These are phyloP conservation scores for Aspergillus bombycis DNA, from an alignment of 2,329 filamentous ascomycete species.

Conservation along the genomic window DNA sequence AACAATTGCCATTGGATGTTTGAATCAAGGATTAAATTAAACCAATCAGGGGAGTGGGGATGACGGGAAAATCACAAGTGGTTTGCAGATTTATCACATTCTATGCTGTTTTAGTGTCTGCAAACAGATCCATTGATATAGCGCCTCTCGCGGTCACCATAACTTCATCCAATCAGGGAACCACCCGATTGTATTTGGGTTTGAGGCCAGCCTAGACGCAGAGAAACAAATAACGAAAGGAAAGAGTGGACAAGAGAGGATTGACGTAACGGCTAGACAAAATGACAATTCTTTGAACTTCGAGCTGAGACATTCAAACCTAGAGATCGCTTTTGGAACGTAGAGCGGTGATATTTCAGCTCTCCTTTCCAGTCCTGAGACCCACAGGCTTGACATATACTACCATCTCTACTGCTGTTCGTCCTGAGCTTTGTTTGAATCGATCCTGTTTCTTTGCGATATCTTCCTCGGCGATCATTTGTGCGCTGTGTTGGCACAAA, in stretches of 20 bases:
- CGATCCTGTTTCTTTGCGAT: background rate
- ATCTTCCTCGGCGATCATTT: background rate
- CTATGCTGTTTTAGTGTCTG: too few species aligned
- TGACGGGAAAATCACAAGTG: too few species aligned
- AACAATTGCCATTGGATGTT: too few species aligned
- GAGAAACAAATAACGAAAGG: background rate
- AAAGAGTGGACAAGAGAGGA: background rate
- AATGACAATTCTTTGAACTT: background rate
- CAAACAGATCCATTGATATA: too few species aligned
- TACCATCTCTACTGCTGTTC: background rate
- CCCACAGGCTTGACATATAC: background rate
- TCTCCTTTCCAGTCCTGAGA: background rate
- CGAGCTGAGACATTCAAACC: background rate
- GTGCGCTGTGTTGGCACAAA: background rate
- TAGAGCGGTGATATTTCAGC: background rate
- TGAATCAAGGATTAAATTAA: too few species aligned
- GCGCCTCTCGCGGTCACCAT: too few species aligned
- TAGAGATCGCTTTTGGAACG: background rate
- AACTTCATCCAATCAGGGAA: too few species aligned
- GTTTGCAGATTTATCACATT: too few species aligned
- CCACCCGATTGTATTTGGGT: background rate
- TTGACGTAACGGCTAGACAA: background rate
- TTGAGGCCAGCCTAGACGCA: background rate
- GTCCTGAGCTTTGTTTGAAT: background rate
- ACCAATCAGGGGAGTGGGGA: too few species aligned